Base-by-base conservation (phyloP, 108 stramenopile genomes). In the Schizochytrium sp. region DNA sequence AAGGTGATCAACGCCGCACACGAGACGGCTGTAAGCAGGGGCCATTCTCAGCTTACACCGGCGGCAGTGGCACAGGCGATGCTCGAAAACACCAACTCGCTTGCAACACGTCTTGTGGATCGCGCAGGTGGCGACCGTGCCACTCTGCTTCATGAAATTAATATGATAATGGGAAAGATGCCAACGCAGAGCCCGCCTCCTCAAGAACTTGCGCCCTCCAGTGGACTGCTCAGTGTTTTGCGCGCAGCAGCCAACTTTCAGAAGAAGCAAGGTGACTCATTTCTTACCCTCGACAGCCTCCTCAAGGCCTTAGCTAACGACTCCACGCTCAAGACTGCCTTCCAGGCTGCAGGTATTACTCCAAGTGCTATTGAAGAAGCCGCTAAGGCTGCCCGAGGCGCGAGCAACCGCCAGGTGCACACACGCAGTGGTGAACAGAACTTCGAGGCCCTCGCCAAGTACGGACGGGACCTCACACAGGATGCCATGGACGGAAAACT, bases 381-480 rank as follows among this genome's bases (percentile, higher is more conserved):
- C 50, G 53, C 53, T 38, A 83, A 83, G 53, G 3, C 47, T 5
- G 53, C 50, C 5, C 76, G 76, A 47, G 76, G 76, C 8, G 28
- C 76, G 2, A 83, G 76, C 47, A 55, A 55, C 47, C 28, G 28
- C 4, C 47, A 83, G 76, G 76, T 83, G 7, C 76, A 83, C 87
- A 89, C 72, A n/a, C 40, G 47, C 40, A 72, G 40, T 19, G 88
- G 61, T 72, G 99, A 99, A 92, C 96, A 94, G 38, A 91, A 93
- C 55, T 99, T 97, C 76, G 98, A 99, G 90, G 97, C 97, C 4
- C 93, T 99, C 88, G 89, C 94, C 56, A 97, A 98, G 90, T 99
- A 98, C 90, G 96, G 97, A 1, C 92, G 97, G 46, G 99, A 99
- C 90, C 97, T 99, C 76, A 98, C 98, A 4, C 93, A 93, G 61